These are phyloP conservation scores for Coffea humblotiana DNA, from an alignment of 305 asterid species.

Conservation along the genomic window DNA sequence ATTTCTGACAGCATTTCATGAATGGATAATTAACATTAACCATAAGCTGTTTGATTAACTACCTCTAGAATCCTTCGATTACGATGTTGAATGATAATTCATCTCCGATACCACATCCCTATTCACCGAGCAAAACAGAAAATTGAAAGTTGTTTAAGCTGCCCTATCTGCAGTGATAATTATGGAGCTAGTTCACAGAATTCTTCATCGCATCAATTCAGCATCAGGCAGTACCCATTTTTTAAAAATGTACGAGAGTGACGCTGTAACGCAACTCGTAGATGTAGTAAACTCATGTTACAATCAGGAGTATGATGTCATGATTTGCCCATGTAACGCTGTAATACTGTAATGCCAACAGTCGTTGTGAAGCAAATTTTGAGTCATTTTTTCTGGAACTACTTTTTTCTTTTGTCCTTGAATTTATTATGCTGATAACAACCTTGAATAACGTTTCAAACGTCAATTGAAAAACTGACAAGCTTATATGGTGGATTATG, in stretches of 20 bases:
- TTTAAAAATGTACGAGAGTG: too few relatives aligned
- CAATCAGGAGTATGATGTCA: background rate
- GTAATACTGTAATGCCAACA: background rate
- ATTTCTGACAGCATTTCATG: too few relatives aligned
- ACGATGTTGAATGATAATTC: background rate
- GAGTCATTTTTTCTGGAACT: background rate
- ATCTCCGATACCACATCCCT: background rate
- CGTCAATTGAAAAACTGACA: background rate
- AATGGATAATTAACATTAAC: too few relatives aligned
- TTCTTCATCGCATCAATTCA: too few relatives aligned
- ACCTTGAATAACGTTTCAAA: background rate
- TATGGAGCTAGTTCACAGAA: too few relatives aligned
- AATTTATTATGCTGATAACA: background rate
- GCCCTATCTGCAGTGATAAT: background rate
- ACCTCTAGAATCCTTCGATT: too few relatives aligned
- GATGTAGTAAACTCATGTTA: too few relatives aligned
- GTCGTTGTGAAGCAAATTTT: background rate
- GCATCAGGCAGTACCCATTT: background rate
- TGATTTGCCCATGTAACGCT: too few relatives aligned
- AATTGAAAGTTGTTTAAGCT: too few relatives aligned
- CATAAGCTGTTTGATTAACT: too few relatives aligned
- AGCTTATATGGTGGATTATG: background rate
- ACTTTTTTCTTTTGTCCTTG: background rate
- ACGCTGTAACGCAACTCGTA: background rate
- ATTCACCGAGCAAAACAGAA: background rate